Percentiles rank a stretch among this genome's conserved stretches.
Evolutionary conservation across 768 basidiomycete genomes (phyloP).

Genomic region (Lentinus brumalis): DNA sequence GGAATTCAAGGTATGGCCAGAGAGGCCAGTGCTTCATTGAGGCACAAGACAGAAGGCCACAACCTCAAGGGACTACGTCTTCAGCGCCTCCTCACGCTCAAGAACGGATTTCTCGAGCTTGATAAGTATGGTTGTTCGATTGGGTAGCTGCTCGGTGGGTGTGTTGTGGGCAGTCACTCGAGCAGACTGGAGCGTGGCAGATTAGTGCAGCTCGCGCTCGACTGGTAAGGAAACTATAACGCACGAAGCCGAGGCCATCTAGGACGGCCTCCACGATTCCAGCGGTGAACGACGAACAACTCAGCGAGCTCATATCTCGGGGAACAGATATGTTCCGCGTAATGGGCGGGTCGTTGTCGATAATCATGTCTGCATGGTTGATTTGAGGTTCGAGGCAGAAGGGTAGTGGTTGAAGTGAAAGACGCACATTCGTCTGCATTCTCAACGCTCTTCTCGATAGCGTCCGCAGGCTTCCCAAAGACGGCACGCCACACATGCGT

Average conservation of each 20-base stretch:
- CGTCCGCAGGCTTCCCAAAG: slow-evolving; percentile 92
- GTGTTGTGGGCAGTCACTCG: slow-evolving; percentile 96
- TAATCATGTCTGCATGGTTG: slow-evolving; percentile 83
- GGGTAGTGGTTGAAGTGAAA: background rate
- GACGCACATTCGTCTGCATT: slow-evolving; percentile 91
- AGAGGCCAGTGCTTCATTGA: too few species aligned
- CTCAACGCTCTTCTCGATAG: slow-evolving; percentile 94
- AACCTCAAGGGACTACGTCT: slow-evolving; percentile 40
- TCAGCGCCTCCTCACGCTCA: slow-evolving; percentile 91
- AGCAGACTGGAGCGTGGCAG: slow-evolving; percentile 65
- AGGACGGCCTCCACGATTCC: slow-evolving; percentile 97
- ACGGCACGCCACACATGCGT: slow-evolving; percentile 95
- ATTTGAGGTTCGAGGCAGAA: background rate
- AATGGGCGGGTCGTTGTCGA: slow-evolving; percentile 92
- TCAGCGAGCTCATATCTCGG: slow-evolving; percentile 89
- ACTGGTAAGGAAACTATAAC: slow-evolving; percentile 35
- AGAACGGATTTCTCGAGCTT: slow-evolving; percentile 93
- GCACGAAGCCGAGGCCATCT: slow-evolving; percentile 90
- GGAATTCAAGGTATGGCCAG: too few species aligned
- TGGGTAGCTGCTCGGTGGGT: slow-evolving; percentile 76
- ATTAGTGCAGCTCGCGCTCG: slow-evolving; percentile 4
- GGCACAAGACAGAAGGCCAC: background rate
- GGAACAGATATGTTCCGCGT: slow-evolving; percentile 94
- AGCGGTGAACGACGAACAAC: slow-evolving; percentile 96
- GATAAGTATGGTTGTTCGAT: slow-evolving; percentile 94